Evolutionary conservation across 2,329 filamentous ascomycete species (phyloP), one percentile per base, ranked within the genome.

Genomic region (Fusarium sp.): DNA sequence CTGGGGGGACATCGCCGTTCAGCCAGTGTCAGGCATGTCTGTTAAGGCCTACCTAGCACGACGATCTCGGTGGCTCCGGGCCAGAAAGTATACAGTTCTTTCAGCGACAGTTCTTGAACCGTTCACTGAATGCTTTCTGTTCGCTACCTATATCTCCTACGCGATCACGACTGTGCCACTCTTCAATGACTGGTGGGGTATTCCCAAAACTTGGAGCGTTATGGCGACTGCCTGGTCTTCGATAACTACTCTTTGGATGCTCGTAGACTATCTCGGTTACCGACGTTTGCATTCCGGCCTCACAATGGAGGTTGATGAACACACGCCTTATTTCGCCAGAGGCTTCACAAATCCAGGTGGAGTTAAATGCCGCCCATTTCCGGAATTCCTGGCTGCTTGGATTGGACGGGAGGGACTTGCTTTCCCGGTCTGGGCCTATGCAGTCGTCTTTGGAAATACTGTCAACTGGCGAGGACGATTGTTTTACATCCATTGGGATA

Each of bases 1-100:
- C 2, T 91, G 91, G 76, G 93, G 94, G 6, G 94, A 98, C 76
- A 83, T 97, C 4, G 95, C 92, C 28, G 88, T 98, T 59, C 96
- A 99, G 77, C 97, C 97, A 37, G 92, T 97, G 80, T 89, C 90
- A 5, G 88, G 88, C 70, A 97, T 97, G 87, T 90, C 91, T 3
- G 84, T 97, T 1, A 76, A 78, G 6, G 90, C 92, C 30, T 98
- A 97, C 76, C 85, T 92, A 45, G 91, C 90, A 7, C 89, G 96
- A 13, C 87, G 96, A 26, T 90, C 94, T 6, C 88, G 96, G 52
- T 99, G 96, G 96, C 83, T 98, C 26, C 88, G 96, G 8, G 97
- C 97, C 2, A 86, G 96, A 45, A 99, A 99, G 78, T 98, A 93
- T 83, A 97, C 95, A 0, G 96, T 99, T 15, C 86, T 93, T 3